These are phyloP conservation scores for Pseudogymnoascus sp. DNA, from an alignment of 2,329 filamentous ascomycete genomes.

Conservation along the genomic window DNA sequence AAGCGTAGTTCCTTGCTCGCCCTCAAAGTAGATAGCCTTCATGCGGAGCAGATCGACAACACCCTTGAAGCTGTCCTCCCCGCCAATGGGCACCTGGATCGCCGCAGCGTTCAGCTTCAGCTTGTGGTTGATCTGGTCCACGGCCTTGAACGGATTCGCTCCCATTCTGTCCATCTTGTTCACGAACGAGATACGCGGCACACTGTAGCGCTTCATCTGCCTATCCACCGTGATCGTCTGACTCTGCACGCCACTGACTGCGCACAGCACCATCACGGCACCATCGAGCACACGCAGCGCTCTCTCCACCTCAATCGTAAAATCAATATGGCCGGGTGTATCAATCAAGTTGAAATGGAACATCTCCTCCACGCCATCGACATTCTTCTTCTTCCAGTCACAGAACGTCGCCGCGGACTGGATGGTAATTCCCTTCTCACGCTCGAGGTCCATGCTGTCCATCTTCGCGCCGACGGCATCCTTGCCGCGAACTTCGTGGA, in stretches of 20 bases:
- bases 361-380: conserved; percentile 71
- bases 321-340: conserved; percentile 97
- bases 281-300: conserved; percentile 91
- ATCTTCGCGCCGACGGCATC: conserved; percentile 97
- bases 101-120: conserved; percentile 88
- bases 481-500: conserved; percentile 93
- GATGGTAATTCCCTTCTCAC: conserved; percentile 98
- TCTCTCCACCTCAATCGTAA: conserved; percentile 97
- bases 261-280: conserved; percentile 96
- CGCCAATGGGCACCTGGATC: conserved; percentile 87
- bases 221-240: conserved; percentile 97
- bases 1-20: conserved; percentile 70
- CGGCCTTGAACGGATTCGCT: conserved; percentile 93
- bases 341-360: conserved; percentile 99
- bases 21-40: conserved; percentile 90
- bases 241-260: conserved; percentile 92
- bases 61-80: conserved; percentile 84
- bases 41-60: conserved; percentile 89
- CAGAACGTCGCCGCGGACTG: conserved; percentile 97
- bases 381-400: conserved; percentile 84
- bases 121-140: conserved; percentile 96
- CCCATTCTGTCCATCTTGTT: conserved; percentile 99
- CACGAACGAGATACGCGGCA: conserved; percentile 90
- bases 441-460: conserved; percentile 98
- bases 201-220: conserved; percentile 97